Conservation (phyloP, 352 stramenopile species). For the Phytopythium kandeliae region DNA sequence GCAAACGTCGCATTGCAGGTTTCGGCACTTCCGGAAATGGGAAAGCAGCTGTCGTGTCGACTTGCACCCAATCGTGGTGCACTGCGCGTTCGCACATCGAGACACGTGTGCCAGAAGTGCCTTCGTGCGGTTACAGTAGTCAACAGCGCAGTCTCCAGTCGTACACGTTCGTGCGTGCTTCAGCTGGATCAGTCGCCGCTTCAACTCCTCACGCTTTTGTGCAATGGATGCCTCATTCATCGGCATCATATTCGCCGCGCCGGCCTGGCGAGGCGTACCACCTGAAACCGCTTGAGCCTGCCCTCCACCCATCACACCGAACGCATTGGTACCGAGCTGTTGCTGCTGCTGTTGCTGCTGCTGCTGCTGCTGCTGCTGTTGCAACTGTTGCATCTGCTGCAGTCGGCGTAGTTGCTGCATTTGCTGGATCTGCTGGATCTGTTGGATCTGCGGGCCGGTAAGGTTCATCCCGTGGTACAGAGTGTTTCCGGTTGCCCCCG, state of each 20-base stretch:
- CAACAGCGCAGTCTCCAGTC: conserved; percentile 59
- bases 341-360: conserved; percentile 8
- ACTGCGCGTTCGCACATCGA: conserved; percentile 78
- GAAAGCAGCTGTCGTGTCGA: conserved; percentile 82
- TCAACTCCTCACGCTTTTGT: conserved; percentile 82
- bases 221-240: conserved; percentile 81
- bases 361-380: conserved; percentile 42
- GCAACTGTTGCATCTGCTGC: conserved; percentile 70
- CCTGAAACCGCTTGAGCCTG: conserved; percentile 17
- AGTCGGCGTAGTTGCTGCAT: conserved; percentile 81
- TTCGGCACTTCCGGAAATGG: conserved; percentile 85
- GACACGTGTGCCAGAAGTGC: conserved; percentile 76
- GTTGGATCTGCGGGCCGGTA: conserved; percentile 67
- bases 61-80: conserved; percentile 84
- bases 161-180: conserved; percentile 85
- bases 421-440: conserved; percentile 84
- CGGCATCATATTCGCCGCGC: conserved; percentile 37
- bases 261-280: conserved; percentile 16
- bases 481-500: conserved; percentile 24
- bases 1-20: conserved; percentile 84
- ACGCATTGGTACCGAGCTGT: conserved; percentile 3
- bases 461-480: conserved; percentile 80
- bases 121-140: conserved; percentile 81
- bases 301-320: conserved; percentile 9
- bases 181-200: conserved; percentile 78